Evolutionary conservation across 306 rosid genomes (phyloP), one percentile per base, ranked within the genome.

Genomic region (Rosa multiflora): DNA sequence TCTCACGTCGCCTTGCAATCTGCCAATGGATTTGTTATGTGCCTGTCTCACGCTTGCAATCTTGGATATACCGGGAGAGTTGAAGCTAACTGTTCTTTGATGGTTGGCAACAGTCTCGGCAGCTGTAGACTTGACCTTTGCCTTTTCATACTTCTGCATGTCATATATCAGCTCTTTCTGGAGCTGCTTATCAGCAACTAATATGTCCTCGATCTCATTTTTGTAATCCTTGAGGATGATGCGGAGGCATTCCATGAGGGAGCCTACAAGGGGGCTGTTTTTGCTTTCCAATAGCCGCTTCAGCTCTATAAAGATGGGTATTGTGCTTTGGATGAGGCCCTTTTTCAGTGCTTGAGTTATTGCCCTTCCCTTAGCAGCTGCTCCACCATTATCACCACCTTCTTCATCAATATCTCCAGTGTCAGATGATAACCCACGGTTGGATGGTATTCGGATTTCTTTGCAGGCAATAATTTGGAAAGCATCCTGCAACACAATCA

Each of bases 131-230:
- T 86, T 92, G 80, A 92, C 90, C 87, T 83, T 90, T 29, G 89
- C 85, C 11, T 91, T 78, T 80, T 94, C 99, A 56, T 87, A 92
- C 75, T 92, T 94, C 46, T 92, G 87, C 87, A 92, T 94, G 82
- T 94, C 97, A 56, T 92, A 92, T 69, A 90, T 70, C 26, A 94
- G 92, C 86, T 91, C 99, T 73, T 84, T 92, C 89, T 92, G 99
- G 80, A 94, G 97, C 83, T 91, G 99, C 91, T 89, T 91, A 80
- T 94, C 99, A 61, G 97, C 99, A 48, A 94, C 87, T 83, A 94
- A 81, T 73, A 94, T 88, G 61, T 94, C 99, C 59, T 92, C 93
- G 51, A 94, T 94, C 85, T 94, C 99, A 70, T 83, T 91, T 80
- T 89, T 94, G 95, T 91, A 92, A 83, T 94, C 99, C 88, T 89